phyloP scores from a whole-genome alignment of 1,139 yeast genomes.

The Suhomyces wounanorum region DNA sequence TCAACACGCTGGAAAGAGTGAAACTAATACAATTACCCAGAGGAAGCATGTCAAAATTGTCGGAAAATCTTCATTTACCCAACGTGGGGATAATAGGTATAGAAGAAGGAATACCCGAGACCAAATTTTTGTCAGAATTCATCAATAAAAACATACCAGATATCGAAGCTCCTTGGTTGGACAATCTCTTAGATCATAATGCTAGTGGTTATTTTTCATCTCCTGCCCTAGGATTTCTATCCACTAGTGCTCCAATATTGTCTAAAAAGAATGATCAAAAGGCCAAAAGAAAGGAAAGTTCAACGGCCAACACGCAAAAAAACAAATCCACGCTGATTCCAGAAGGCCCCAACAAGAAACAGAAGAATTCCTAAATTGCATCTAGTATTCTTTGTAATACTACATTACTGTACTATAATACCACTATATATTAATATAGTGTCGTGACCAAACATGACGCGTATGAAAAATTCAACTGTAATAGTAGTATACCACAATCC shows the following conservation, averaged over 20 bases:
- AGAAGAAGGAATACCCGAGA: slow-evolving; percentile 24
- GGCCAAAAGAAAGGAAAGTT: slow-evolving; percentile 16
- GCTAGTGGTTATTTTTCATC: slow-evolving; percentile 22
- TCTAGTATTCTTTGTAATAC: neutral
- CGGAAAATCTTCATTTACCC: slow-evolving; percentile 31
- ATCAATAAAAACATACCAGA: slow-evolving; percentile 36
- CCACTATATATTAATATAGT: neutral
- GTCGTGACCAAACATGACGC: slow-evolving; percentile 6
- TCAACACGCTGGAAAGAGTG: slow-evolving; percentile 29
- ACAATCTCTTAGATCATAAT: slow-evolving; percentile 26
- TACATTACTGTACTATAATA: neutral
- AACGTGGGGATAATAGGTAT: slow-evolving; percentile 36
- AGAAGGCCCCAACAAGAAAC: neutral
- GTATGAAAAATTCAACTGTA: slow-evolving; percentile 1
- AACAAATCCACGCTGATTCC: neutral
- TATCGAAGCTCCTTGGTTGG: slow-evolving; percentile 50
- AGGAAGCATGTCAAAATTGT: slow-evolving; percentile 42
- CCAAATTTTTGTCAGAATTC: slow-evolving; percentile 32
- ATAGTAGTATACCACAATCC: neutral
- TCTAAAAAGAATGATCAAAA: slow-evolving; percentile 28
- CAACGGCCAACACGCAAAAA: neutral
- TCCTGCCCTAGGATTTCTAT: slow-evolving; percentile 40
- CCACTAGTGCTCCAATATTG: slow-evolving; percentile 44
- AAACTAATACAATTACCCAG: slow-evolving; percentile 58
- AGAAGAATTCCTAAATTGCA: neutral